Conservation (phyloP, 352 stramenopile genomes). For the Globisporangium spiculum region DNA sequence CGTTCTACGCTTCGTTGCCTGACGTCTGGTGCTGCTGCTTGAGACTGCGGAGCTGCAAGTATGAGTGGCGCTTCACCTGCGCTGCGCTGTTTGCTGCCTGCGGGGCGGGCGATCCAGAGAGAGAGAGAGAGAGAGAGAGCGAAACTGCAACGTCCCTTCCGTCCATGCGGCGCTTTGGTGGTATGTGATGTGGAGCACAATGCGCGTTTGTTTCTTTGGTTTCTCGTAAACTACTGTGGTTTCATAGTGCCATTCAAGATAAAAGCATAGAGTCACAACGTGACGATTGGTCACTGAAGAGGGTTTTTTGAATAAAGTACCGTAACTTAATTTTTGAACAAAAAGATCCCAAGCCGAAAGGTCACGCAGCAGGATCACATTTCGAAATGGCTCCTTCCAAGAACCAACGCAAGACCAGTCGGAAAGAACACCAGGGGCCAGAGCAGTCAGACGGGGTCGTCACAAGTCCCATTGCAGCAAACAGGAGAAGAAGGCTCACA, state of each 20-base stretch:
- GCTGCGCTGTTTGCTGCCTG: background rate
- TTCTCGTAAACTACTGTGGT: slow-evolving; percentile 5
- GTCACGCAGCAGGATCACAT: background rate
- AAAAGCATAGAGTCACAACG: background rate
- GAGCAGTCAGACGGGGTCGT: too few relatives aligned
- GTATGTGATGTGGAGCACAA: background rate
- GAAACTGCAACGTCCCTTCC: slow-evolving; percentile 11
- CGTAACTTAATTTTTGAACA: background rate
- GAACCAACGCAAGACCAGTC: background rate
- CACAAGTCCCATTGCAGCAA: background rate
- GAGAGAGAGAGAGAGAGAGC: background rate
- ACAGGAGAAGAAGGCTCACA: background rate
- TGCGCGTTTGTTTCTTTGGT: slow-evolving; percentile 7
- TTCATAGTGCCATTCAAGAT: background rate
- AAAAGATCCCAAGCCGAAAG: slow-evolving; percentile 8
- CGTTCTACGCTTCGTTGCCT: background rate
- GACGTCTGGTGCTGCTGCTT: background rate
- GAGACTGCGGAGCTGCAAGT: slow-evolving; percentile 1
- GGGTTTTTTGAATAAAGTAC: background rate
- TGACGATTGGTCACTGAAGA: background rate
- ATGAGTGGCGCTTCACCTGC: background rate
- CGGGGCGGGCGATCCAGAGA: background rate
- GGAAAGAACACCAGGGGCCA: background rate
- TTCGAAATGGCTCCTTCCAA: background rate
- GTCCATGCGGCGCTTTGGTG: background rate